Conservation (phyloP, 352 stramenopile genomes). For the Pythium monospermum region DNA sequence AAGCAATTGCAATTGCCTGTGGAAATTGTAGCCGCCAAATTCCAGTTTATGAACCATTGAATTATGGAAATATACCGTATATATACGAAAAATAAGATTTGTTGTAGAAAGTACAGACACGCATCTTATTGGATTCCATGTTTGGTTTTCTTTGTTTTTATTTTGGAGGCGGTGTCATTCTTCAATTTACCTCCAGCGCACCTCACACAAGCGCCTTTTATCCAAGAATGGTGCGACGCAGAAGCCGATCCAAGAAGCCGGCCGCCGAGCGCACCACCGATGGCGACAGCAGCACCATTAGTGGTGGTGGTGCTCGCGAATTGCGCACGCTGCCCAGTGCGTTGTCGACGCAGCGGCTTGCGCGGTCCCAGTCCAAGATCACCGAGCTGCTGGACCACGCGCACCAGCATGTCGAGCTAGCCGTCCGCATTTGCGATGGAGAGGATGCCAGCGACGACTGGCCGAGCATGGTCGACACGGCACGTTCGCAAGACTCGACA, state of each 20-base stretch:
- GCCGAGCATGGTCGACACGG: constrained; percentile 1
- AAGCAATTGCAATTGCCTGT: constrained; percentile 46
- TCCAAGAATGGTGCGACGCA: constrained; percentile 11
- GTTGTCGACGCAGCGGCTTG: constrained; percentile 9
- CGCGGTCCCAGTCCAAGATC: constrained; percentile 19
- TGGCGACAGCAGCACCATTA: not conserved
- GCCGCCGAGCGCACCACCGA: not conserved
- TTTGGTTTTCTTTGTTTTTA: too few relatives aligned
- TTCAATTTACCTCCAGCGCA: constrained; percentile 5
- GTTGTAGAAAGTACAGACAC: constrained; percentile 5
- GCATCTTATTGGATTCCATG: too few relatives aligned
- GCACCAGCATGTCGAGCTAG: constrained; percentile 26
- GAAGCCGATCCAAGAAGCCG: constrained; percentile 11
- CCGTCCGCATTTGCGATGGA: constrained; percentile 6
- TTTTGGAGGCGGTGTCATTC: constrained; percentile 15
- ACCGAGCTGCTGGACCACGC: constrained; percentile 27
- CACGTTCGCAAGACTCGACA: not conserved
- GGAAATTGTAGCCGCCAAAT: constrained; percentile 44
- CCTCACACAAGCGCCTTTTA: not conserved
- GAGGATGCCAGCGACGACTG: constrained; percentile 12
- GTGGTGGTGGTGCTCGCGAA: not conserved
- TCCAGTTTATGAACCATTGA: constrained; percentile 45
- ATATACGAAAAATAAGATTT: constrained; percentile 17
- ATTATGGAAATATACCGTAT: not conserved
- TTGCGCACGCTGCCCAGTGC: constrained; percentile 16